These are phyloP conservation scores for Dendrobium huoshanense DNA, from an alignment of 106 monocot species.

Conservation along the genomic window DNA sequence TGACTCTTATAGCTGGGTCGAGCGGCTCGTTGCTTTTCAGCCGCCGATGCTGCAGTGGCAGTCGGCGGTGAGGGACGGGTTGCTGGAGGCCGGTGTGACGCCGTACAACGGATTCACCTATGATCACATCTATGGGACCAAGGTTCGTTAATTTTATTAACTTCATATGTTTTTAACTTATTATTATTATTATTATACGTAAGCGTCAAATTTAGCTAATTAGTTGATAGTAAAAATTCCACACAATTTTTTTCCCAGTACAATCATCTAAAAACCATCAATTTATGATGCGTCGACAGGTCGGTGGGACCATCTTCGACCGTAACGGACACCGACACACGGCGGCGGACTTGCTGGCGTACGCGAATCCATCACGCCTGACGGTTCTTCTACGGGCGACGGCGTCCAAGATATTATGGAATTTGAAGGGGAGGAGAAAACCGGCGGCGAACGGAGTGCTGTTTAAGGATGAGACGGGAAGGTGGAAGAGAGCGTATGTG, in stretches of 20 bases:
- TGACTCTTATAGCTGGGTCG: slow-evolving; percentile 58
- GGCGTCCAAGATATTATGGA: slow-evolving; percentile 32
- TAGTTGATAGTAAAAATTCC: too few relatives aligned
- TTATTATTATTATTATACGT: too few relatives aligned
- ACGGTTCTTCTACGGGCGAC: slow-evolving; percentile 58
- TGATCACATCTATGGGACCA: slow-evolving; percentile 18
- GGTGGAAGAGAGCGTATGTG: slow-evolving; percentile 39
- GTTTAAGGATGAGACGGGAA: slow-evolving; percentile 41
- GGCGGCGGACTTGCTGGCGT: slow-evolving; percentile 36
- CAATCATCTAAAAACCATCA: too few relatives aligned
- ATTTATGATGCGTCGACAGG: neutral
- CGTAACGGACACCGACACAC: slow-evolving; percentile 23
- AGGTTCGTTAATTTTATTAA: neutral
- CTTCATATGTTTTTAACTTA: too few relatives aligned
- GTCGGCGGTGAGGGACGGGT: slow-evolving; percentile 54
- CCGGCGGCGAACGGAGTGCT: slow-evolving; percentile 51
- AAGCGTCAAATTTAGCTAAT: too few relatives aligned
- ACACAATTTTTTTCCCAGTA: too few relatives aligned
- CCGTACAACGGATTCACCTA: slow-evolving; percentile 23
- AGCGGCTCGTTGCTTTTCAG: slow-evolving; percentile 32
- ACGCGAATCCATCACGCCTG: slow-evolving; percentile 20
- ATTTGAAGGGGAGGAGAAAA: slow-evolving; percentile 5
- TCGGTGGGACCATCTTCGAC: slow-evolving; percentile 18
- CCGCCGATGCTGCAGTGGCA: slow-evolving; percentile 59
- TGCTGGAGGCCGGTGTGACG: slow-evolving; percentile 24